A percentile compares a stretch with the other conserved stretches of the same genome.
phyloP scores from a whole-genome alignment of 2,329 filamentous ascomycete species.

The Neurospora sp. region DNA sequence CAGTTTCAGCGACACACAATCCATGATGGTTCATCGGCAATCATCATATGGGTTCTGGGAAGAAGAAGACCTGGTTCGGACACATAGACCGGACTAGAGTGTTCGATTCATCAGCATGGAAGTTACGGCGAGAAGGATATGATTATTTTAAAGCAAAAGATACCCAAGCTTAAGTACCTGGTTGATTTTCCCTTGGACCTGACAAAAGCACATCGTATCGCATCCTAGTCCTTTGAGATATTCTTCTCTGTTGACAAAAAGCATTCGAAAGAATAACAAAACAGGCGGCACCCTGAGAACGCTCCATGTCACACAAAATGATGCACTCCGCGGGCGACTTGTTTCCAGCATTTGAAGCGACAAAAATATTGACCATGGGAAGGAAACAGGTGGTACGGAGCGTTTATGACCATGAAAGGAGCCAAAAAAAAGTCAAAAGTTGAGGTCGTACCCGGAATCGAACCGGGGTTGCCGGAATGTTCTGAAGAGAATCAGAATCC shows the following conservation, averaged over 20 bases:
- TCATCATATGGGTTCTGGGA: neutral
- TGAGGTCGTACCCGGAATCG: neutral
- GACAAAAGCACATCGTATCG: neutral
- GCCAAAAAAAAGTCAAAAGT: neutral
- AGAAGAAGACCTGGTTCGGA: neutral
- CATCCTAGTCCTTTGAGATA: neutral
- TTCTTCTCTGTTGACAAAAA: neutral
- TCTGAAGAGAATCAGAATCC: neutral
- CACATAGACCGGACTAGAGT: neutral
- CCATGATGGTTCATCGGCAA: neutral
- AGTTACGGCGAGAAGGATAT: neutral
- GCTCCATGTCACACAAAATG: neutral
- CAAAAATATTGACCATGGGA: neutral
- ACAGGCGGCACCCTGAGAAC: neutral
- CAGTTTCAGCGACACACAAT: neutral
- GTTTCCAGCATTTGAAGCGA: neutral
- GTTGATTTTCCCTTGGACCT: neutral
- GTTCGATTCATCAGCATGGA: neutral
- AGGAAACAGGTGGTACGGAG: neutral
- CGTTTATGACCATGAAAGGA: neutral
- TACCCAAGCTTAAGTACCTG: neutral
- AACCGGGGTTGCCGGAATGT: neutral
- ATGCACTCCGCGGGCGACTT: neutral
- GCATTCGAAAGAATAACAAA: neutral
- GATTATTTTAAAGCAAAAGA: slow-evolving; percentile 2